phyloP scores from a whole-genome alignment of 306 rosid genomes.

The Lathyrus aphaca region DNA sequence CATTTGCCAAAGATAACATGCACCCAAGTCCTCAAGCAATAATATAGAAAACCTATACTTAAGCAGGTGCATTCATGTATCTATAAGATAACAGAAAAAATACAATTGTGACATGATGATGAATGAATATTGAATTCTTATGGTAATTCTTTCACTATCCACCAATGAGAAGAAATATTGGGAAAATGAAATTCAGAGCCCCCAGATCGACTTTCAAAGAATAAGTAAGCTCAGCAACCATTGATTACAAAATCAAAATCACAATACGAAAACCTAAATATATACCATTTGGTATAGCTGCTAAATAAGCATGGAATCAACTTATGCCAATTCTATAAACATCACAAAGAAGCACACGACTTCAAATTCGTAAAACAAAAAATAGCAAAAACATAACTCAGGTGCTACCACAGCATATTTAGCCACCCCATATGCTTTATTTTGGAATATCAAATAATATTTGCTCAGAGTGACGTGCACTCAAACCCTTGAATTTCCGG shows the following conservation, averaged over 20 bases:
- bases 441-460: conserved; percentile 29
- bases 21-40: conserved; percentile 3
- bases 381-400: conserved; percentile 18
- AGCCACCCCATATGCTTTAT: conserved; percentile 31
- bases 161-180: not conserved
- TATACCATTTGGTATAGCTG: conserved; percentile 23
- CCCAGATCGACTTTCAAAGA: not conserved
- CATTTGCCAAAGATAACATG: conserved; percentile 20
- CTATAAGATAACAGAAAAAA: not conserved
- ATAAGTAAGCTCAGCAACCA: conserved; percentile 12
- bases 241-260: conserved; percentile 16
- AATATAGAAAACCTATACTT: conserved; percentile 23
- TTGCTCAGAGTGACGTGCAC: not conserved
- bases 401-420: conserved; percentile 11
- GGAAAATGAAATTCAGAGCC: conserved; percentile 9
- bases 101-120: not conserved
- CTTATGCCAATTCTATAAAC: not conserved
- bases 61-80: conserved; percentile 3
- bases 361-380: conserved; percentile 14
- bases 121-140: conserved; percentile 2
- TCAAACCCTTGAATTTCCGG: conserved; percentile 9
- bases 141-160: conserved; percentile 18
- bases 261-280: not conserved
- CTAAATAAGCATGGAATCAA: conserved; percentile 7
- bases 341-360: conserved; percentile 4